Conservation (phyloP, 768 basidiomycete species). For the Pisolithus albus region DNA sequence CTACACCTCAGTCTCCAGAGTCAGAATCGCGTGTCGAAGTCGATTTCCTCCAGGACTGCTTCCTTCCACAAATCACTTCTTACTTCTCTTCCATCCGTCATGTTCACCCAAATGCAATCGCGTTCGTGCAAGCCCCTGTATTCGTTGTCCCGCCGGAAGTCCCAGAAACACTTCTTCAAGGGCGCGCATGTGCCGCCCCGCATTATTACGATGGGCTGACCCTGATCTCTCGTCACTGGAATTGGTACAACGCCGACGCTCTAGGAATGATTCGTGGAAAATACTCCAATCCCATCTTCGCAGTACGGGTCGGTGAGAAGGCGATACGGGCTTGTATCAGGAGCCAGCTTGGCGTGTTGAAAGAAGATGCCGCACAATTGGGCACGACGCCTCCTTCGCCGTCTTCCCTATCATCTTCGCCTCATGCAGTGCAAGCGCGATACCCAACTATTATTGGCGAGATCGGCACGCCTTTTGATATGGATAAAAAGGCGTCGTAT, state of each 20-base stretch:
- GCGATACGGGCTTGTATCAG: slow-evolving; percentile 79
- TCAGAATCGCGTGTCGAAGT: slow-evolving; percentile 30
- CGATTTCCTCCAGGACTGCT: slow-evolving; percentile 73
- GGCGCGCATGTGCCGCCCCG: slow-evolving; percentile 65
- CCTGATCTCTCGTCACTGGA: slow-evolving; percentile 87
- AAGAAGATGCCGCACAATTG: slow-evolving; percentile 62
- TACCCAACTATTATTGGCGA: slow-evolving; percentile 94
- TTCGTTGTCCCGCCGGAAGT: slow-evolving; percentile 71
- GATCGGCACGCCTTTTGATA: slow-evolving; percentile 91
- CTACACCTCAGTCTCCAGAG: not conserved
- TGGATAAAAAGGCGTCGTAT: slow-evolving; percentile 85
- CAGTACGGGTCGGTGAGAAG: slow-evolving; percentile 73
- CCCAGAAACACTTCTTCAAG: slow-evolving; percentile 49
- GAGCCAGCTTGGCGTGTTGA: slow-evolving; percentile 75
- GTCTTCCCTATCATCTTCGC: not conserved
- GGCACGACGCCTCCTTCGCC: slow-evolving; percentile 25
- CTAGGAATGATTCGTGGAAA: slow-evolving; percentile 85
- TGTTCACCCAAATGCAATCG: slow-evolving; percentile 73
- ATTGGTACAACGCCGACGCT: slow-evolving; percentile 94
- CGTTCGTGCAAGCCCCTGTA: slow-evolving; percentile 90
- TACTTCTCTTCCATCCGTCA: slow-evolving; percentile 54
- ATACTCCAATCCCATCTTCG: slow-evolving; percentile 59
- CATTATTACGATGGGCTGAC: slow-evolving; percentile 98
- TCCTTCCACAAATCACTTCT: slow-evolving; percentile 60
- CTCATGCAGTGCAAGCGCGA: slow-evolving; percentile 1